These are phyloP conservation scores for Penicillium bialowiezense DNA, from an alignment of 495 filamentous ascomycete genomes.

Conservation along the genomic window DNA sequence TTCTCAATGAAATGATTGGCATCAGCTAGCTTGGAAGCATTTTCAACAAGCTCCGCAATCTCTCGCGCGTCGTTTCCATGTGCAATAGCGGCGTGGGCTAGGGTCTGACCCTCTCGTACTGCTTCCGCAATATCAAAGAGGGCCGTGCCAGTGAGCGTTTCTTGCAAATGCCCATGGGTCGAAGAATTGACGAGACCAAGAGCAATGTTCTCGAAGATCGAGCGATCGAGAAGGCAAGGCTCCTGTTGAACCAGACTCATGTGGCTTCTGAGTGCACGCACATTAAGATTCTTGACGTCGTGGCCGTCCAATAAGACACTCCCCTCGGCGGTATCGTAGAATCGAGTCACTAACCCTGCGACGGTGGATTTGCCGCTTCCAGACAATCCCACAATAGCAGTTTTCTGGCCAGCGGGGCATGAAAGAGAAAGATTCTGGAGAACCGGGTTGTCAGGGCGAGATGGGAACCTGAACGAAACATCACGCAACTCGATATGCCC, in stretches of 20 bases:
- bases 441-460: slow-evolving; percentile 48
- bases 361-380: slow-evolving; percentile 70
- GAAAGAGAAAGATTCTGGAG: slow-evolving; percentile 12
- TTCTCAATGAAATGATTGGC: slow-evolving; percentile 36
- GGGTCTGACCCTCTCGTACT: slow-evolving; percentile 27
- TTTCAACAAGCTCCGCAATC: slow-evolving; percentile 28
- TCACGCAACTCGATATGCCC: slow-evolving; percentile 46
- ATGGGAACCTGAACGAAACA: slow-evolving; percentile 59
- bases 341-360: slow-evolving; percentile 48
- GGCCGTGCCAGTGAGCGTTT: slow-evolving; percentile 14
- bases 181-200: slow-evolving; percentile 58
- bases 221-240: slow-evolving; percentile 57
- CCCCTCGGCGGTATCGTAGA: slow-evolving; percentile 42
- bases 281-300: slow-evolving; percentile 52
- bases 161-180: slow-evolving; percentile 31
- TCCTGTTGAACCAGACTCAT: slow-evolving; percentile 66
- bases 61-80: slow-evolving; percentile 22
- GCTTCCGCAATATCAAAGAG: slow-evolving; percentile 26
- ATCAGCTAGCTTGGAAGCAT: slow-evolving; percentile 37
- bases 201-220: slow-evolving; percentile 65
- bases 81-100: slow-evolving; percentile 18
- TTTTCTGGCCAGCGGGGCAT: slow-evolving; percentile 50
- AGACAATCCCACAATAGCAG: slow-evolving; percentile 64
- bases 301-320: slow-evolving; percentile 49
- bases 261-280: slow-evolving; percentile 50